Conservation (phyloP, 805 yeast genomes). For the Kuraishia floccosa region DNA sequence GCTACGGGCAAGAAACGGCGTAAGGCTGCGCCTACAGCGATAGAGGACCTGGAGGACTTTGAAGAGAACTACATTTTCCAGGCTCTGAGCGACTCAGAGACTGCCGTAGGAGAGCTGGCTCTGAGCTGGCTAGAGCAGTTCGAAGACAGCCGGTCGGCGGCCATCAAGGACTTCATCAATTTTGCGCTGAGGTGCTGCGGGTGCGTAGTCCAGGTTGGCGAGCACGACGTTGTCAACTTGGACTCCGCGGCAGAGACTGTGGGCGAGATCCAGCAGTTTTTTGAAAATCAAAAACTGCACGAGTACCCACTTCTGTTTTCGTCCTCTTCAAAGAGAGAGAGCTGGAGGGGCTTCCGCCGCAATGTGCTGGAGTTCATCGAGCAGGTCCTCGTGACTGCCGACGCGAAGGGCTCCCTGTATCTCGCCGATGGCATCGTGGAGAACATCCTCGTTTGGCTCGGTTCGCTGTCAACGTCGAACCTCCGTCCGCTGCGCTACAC, state of each 20-base stretch:
- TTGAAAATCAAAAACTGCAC: slow-evolving; percentile 47
- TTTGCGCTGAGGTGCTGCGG: slow-evolving; percentile 64
- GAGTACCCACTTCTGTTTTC: slow-evolving; percentile 49
- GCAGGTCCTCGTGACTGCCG: slow-evolving; percentile 36
- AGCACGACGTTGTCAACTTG: slow-evolving; percentile 52
- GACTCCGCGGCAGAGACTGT: slow-evolving; percentile 61
- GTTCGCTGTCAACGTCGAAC: slow-evolving; percentile 57
- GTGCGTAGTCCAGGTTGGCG: slow-evolving; percentile 50
- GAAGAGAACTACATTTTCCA: slow-evolving; percentile 37
- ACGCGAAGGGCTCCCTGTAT: slow-evolving; percentile 53
- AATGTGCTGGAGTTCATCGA: slow-evolving; percentile 47
- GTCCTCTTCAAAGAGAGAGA: slow-evolving; percentile 28
- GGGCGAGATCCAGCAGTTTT: slow-evolving; percentile 55
- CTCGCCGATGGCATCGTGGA: slow-evolving; percentile 32
- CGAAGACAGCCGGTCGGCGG: slow-evolving; percentile 26
- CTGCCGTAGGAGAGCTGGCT: slow-evolving; percentile 39
- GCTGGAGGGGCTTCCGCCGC: slow-evolving; percentile 35
- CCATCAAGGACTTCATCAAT: slow-evolving; percentile 57
- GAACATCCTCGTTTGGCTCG: slow-evolving; percentile 62
- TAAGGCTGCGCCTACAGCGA: slow-evolving; percentile 10
- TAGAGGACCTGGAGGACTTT: slow-evolving; percentile 28
- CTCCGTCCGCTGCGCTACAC: slow-evolving; percentile 62
- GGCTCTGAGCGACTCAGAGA: slow-evolving; percentile 34
- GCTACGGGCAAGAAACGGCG: too few relatives aligned
- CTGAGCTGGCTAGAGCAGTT: slow-evolving; percentile 49